A percentile compares a stretch with the other conserved stretches of the same genome.
These are phyloP conservation scores for Dictyostelium citrinum DNA, from an alignment of 78 protist genomes.

Conservation along the genomic window DNA sequence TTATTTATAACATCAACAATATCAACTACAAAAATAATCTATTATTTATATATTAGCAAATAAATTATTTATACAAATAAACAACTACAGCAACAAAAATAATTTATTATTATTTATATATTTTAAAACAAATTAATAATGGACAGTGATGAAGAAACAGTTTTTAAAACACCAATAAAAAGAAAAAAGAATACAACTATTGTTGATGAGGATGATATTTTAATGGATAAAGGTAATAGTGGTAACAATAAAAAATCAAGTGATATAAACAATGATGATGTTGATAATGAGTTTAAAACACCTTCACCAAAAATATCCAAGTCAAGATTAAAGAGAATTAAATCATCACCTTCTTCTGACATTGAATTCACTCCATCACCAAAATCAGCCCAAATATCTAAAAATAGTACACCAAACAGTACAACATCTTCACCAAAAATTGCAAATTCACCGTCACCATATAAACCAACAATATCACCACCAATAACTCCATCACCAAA, in stretches of 20 bases:
- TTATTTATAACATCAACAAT: too few species aligned
- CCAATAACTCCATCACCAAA: not conserved
- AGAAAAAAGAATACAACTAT: not conserved
- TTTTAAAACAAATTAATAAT: not conserved
- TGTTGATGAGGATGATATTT: not conserved
- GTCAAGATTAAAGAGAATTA: not conserved
- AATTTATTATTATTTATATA: not conserved
- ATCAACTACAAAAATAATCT: too few species aligned
- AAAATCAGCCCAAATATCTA: not conserved
- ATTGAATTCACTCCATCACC: not conserved
- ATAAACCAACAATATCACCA: not conserved
- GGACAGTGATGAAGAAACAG: not conserved
- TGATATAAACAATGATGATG: not conserved
- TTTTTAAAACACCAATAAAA: not conserved
- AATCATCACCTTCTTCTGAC: not conserved
- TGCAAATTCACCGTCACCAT: not conserved
- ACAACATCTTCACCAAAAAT: not conserved
- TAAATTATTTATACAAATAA: too few species aligned
- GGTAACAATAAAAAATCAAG: not conserved
- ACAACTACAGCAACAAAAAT: too few species aligned
- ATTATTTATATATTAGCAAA: too few species aligned
- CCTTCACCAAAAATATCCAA: not conserved
- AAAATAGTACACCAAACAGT: not conserved
- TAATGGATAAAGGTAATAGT: not conserved
- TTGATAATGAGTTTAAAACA: not conserved